Conservation (phyloP, 495 filamentous ascomycete species). For the Rhypophila decipiens region DNA sequence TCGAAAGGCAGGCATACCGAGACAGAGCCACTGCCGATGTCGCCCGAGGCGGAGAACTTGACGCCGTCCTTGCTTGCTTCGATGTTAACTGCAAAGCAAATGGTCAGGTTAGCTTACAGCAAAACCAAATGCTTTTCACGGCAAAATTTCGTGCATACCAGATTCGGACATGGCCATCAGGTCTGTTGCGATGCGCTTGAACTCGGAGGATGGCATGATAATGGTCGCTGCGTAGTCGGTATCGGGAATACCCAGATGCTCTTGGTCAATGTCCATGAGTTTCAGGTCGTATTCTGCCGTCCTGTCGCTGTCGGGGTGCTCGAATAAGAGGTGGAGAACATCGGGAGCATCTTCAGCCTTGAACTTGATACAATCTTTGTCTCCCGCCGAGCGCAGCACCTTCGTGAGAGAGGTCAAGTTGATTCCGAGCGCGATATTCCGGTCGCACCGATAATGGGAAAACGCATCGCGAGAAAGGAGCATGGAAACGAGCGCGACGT, state of each 20-base stretch:
- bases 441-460: slow-evolving; percentile 96
- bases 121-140: not conserved
- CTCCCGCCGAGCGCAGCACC: slow-evolving; percentile 89
- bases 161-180: slow-evolving; percentile 88
- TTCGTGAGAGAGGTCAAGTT: slow-evolving; percentile 95
- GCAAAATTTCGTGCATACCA: slow-evolving; percentile 47
- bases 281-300: slow-evolving; percentile 99
- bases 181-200: slow-evolving; percentile 91
- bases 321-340: slow-evolving; percentile 90
- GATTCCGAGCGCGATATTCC: slow-evolving; percentile 96
- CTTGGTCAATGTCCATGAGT: slow-evolving; percentile 99
- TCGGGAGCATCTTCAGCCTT: slow-evolving; percentile 98
- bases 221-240: slow-evolving; percentile 95
- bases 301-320: slow-evolving; percentile 79
- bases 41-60: slow-evolving; percentile 89
- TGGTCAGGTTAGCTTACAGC: slow-evolving; percentile 4
- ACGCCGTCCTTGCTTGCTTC: slow-evolving; percentile 96
- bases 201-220: slow-evolving; percentile 81
- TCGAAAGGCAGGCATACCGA: too few relatives aligned
- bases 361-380: slow-evolving; percentile 89
- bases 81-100: slow-evolving; percentile 63
- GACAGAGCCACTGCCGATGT: slow-evolving; percentile 92
- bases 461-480: slow-evolving; percentile 93
- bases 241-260: slow-evolving; percentile 97
- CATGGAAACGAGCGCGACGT: slow-evolving; percentile 98